A percentile compares a stretch with the other conserved stretches of the same genome.
Conservation (phyloP, 768 basidiomycete species). For the Tulasnella calospora region DNA sequence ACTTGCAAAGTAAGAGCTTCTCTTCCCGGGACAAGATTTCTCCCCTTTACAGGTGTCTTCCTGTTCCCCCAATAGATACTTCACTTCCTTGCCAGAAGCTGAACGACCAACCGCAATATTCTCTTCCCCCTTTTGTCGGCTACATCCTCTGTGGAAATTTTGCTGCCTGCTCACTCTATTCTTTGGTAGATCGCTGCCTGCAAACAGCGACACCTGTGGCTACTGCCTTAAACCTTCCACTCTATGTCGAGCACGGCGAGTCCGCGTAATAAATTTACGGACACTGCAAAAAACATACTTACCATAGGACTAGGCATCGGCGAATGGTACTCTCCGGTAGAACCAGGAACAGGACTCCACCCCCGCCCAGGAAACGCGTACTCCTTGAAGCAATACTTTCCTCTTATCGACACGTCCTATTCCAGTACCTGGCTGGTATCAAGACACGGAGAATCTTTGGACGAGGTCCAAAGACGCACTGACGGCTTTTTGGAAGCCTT, state of each 20-base stretch:
- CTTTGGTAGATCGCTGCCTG: constrained; percentile 67
- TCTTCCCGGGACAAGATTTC: background rate
- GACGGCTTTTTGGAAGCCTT: constrained; percentile 51
- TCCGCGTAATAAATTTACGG: constrained; percentile 10
- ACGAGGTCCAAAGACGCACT: constrained; percentile 56
- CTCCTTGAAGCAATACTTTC: constrained; percentile 51
- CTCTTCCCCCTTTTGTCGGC: constrained; percentile 76
- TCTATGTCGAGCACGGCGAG: constrained; percentile 75
- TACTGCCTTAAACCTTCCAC: constrained; percentile 55
- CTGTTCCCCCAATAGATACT: constrained; percentile 36
- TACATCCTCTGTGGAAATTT: background rate
- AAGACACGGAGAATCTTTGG: constrained; percentile 66
- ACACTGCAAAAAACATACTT: background rate
- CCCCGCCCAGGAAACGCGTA: constrained; percentile 62
- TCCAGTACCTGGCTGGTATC: constrained; percentile 60
- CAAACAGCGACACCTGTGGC: constrained; percentile 71
- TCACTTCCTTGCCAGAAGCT: constrained; percentile 57
- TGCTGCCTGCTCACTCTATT: background rate
- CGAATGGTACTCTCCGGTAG: constrained; percentile 76
- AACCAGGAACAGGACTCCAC: constrained; percentile 62
- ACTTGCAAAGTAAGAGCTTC: constrained; percentile 44
- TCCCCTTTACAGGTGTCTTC: background rate
- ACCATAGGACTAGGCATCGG: constrained; percentile 47
- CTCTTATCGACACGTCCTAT: constrained; percentile 56
- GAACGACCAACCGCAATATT: constrained; percentile 72